phyloP scores from a whole-genome alignment of 2,329 filamentous ascomycete genomes.

The Cladosporium sphaerospermum region DNA sequence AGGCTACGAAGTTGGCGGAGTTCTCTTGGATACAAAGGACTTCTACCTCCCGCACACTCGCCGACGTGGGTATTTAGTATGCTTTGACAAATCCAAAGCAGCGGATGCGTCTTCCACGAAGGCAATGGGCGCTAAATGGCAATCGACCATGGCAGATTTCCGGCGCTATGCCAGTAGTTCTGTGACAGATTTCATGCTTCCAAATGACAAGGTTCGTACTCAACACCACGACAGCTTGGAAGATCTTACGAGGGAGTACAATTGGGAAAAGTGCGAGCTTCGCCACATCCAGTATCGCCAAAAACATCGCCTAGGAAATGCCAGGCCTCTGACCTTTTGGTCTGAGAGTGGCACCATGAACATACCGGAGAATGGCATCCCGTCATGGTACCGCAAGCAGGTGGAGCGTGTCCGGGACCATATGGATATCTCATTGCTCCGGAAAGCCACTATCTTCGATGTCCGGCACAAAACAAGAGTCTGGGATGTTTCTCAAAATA shows the following conservation, averaged over 20 bases:
- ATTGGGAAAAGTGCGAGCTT: slow-evolving; percentile 54
- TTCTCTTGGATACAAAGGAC: slow-evolving; percentile 60
- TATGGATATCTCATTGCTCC: slow-evolving; percentile 53
- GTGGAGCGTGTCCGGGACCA: slow-evolving; percentile 59
- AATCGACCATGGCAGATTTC: slow-evolving; percentile 40
- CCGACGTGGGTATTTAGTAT: slow-evolving; percentile 42
- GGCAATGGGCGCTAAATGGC: slow-evolving; percentile 35
- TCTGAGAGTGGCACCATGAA: slow-evolving; percentile 47
- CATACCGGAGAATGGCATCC: slow-evolving; percentile 52
- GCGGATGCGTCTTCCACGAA: not conserved
- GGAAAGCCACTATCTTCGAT: slow-evolving; percentile 48
- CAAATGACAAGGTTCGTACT: slow-evolving; percentile 41
- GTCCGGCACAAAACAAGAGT: slow-evolving; percentile 50
- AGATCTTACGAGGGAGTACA: slow-evolving; percentile 24
- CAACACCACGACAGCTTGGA: not conserved
- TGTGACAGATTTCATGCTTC: slow-evolving; percentile 55
- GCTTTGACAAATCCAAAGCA: slow-evolving; percentile 30
- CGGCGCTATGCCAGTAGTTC: slow-evolving; percentile 56
- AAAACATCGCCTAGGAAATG: slow-evolving; percentile 45
- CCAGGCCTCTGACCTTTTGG: slow-evolving; percentile 56
- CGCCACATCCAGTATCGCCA: slow-evolving; percentile 54
- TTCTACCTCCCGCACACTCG: slow-evolving; percentile 63
- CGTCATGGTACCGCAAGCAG: slow-evolving; percentile 44
- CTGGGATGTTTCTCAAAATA: slow-evolving; percentile 66
- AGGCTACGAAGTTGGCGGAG: slow-evolving; percentile 49